Base-by-base conservation (phyloP, 306 rosid genomes). In the Quercus rubra region DNA sequence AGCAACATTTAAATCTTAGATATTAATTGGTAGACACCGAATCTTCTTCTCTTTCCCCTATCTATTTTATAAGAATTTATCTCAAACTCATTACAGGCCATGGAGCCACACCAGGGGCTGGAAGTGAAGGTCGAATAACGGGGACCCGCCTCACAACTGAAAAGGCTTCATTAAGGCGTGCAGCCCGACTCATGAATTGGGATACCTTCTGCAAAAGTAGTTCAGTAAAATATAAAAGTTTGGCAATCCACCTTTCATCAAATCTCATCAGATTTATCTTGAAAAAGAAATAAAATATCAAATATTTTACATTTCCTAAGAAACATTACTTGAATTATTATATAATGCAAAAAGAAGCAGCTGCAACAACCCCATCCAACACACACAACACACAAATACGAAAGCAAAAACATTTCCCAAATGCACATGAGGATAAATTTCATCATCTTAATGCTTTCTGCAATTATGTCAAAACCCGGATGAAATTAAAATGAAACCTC, bases 111-210 rank as follows among this genome's bases (percentile, higher is more conserved):
- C 94, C 93, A 1, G 97, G 46, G 71, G 94, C 89, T 1, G 98
- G 96, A 63, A 95, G 99, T 2, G 94, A 75, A 67, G 98, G 96
- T 75, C 98, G 96, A 28, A 89, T 67, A n/a, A 90, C 75, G 3
- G 99, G 98, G 55, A 91, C 93, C 38, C 97, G 96, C 78, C 86
- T 95, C 88, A 91, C 99, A 77, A 95, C 91, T 15, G 97, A 91
- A 83, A 95, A 91, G 55, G 99, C 97, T 86, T 95, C 98, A n/a
- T 95, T 95, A 23, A 95, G 98, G 69, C 93, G 98, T 4, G 90
- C 94, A 51, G 91, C 97, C 20, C 91, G 96, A 75, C 83, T 87
- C 93, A 84, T 88, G 79, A 90, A 87, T 83, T 86, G 98, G 70
- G 97, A 87, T 59, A 85, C 90, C 97, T 93, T 95, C 99, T 95